Evolutionary conservation across 345 rosid genomes (phyloP).

Genomic region (Eutrema heterophyllum): DNA sequence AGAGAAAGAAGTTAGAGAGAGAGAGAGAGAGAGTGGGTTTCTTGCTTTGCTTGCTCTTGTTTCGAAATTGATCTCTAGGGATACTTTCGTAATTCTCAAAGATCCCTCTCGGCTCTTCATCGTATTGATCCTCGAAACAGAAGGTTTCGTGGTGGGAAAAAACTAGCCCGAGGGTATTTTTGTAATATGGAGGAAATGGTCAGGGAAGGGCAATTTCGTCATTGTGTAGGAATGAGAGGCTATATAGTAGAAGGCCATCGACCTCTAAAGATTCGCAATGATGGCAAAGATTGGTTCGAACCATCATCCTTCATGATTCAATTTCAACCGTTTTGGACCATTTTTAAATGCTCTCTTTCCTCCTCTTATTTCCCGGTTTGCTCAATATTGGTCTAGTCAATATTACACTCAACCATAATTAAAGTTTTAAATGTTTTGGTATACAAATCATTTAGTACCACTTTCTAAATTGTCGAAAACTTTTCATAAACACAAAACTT

Average conservation of each 20-base stretch:
- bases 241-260: constrained; percentile 41
- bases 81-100: not conserved
- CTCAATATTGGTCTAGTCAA: constrained; percentile 33
- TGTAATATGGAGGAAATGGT: not conserved
- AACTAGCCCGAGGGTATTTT: not conserved
- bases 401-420: constrained; percentile 27
- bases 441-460: not conserved
- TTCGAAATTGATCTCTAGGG: constrained; percentile 26
- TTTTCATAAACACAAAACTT: not conserved
- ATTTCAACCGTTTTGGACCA: constrained; percentile 24
- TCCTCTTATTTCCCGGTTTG: constrained; percentile 27
- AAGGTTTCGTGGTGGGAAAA: not conserved
- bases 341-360: constrained; percentile 23
- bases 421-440: not conserved
- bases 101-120: constrained; percentile 1
- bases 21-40: constrained; percentile 11
- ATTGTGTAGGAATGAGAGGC: constrained; percentile 37
- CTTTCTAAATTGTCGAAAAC: not conserved
- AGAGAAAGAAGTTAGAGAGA: constrained; percentile 14
- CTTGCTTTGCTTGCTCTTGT: constrained; percentile 26
- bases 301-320: constrained; percentile 52
- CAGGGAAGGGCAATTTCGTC: constrained; percentile 26
- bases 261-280: constrained; percentile 83
- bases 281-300: constrained; percentile 76
- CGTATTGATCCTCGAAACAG: constrained; percentile 4